phyloP scores from a whole-genome alignment of 2,329 filamentous ascomycete species.

The Scytalidium sp. region DNA sequence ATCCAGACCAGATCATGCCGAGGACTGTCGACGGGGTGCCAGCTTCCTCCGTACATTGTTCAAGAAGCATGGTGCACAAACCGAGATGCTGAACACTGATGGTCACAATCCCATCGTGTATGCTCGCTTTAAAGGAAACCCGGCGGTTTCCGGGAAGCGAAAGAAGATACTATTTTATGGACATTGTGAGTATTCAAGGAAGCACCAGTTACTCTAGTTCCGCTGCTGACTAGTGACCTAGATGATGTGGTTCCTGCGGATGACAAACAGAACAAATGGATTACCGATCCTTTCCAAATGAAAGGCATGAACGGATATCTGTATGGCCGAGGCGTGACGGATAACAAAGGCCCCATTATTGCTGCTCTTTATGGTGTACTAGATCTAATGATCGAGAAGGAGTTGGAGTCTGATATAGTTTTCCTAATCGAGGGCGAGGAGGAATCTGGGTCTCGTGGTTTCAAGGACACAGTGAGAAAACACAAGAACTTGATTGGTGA shows the following conservation, averaged over 20 bases:
- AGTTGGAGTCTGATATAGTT: slow-evolving; percentile 80
- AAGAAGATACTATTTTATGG: slow-evolving; percentile 96
- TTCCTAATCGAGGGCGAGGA: slow-evolving; percentile 98
- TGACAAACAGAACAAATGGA: slow-evolving; percentile 78
- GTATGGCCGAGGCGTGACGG: slow-evolving; percentile 93
- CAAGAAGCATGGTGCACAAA: slow-evolving; percentile 85
- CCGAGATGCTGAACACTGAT: slow-evolving; percentile 83
- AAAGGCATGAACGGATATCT: slow-evolving; percentile 88
- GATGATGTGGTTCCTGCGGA: slow-evolving; percentile 93
- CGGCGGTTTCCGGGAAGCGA: slow-evolving; percentile 58
- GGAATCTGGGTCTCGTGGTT: slow-evolving; percentile 89
- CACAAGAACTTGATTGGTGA: slow-evolving; percentile 84
- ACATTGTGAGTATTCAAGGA: slow-evolving; percentile 64
- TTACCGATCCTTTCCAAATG: slow-evolving; percentile 83
- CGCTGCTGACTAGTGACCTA: slow-evolving; percentile 6
- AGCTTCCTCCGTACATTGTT: slow-evolving; percentile 88
- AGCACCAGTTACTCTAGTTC: background rate
- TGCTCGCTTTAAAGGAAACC: slow-evolving; percentile 80
- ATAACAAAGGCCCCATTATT: slow-evolving; percentile 96
- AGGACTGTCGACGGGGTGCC: slow-evolving; percentile 89
- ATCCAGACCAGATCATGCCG: slow-evolving; percentile 78
- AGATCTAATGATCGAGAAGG: slow-evolving; percentile 80
- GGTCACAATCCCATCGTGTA: slow-evolving; percentile 89
- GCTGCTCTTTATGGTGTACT: slow-evolving; percentile 92
- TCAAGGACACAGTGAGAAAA: slow-evolving; percentile 75